These are phyloP conservation scores for Tuber borchii DNA, from an alignment of 495 filamentous ascomycete genomes.

Conservation along the genomic window DNA sequence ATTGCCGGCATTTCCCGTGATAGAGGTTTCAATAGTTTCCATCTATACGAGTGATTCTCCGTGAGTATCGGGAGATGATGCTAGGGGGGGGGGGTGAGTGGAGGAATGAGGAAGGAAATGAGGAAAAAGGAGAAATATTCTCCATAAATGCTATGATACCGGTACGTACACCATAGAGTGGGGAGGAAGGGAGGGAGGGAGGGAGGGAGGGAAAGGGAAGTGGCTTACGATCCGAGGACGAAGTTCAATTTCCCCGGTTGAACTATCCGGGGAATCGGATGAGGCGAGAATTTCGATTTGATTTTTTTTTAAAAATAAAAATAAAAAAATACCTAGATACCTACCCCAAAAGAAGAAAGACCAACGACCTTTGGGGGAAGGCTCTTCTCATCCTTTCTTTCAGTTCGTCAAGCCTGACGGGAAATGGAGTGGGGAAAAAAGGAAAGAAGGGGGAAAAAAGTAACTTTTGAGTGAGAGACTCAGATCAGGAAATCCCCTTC, in stretches of 20 bases:
- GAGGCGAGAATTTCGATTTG: not conserved
- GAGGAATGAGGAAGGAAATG: too few species aligned
- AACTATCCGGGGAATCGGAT: not conserved
- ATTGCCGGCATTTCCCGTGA: not conserved
- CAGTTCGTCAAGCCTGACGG: not conserved
- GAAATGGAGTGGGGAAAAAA: not conserved
- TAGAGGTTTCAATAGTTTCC: constrained; percentile 2
- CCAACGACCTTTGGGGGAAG: not conserved
- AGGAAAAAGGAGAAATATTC: not conserved
- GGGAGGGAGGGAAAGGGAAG: not conserved
- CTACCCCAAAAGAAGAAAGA: not conserved
- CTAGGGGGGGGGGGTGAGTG: not conserved
- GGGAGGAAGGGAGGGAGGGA: not conserved
- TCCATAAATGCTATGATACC: not conserved
- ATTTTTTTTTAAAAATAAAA: not conserved
- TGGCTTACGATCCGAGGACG: not conserved
- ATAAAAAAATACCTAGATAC: not conserved
- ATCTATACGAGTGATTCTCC: not conserved
- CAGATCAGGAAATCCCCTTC: not conserved
- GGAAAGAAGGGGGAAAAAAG: not conserved
- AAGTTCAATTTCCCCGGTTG: not conserved
- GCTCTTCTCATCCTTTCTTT: not conserved
- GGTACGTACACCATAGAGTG: not conserved
- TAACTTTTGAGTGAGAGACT: not conserved
- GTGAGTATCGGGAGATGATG: not conserved